These are phyloP conservation scores for Stellera chamaejasme DNA, from an alignment of 345 rosid species.

Conservation along the genomic window DNA sequence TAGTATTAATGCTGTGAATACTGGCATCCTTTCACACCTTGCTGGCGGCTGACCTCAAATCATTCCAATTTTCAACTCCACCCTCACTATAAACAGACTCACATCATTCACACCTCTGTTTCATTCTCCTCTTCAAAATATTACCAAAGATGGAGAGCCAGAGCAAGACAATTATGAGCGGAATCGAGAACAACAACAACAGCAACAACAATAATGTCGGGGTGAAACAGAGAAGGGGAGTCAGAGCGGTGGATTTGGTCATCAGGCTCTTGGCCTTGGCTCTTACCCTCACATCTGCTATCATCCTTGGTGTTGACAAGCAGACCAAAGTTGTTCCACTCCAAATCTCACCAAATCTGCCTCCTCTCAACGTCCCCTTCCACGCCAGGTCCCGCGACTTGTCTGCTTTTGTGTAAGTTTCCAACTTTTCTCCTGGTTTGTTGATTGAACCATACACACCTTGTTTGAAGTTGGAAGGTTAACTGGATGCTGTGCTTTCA, in stretches of 20 bases:
- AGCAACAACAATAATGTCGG: neutral
- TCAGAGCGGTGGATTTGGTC: conserved; percentile 13
- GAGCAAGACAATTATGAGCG: conserved; percentile 9
- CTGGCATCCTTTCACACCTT: too few relatives aligned
- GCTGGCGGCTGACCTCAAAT: too few relatives aligned
- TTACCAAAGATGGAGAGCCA: conserved; percentile 1
- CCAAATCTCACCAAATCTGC: conserved; percentile 28
- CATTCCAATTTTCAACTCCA: too few relatives aligned
- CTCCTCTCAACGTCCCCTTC: conserved; percentile 42
- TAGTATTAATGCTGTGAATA: too few relatives aligned
- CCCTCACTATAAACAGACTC: neutral
- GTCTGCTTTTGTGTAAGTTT: conserved; percentile 59
- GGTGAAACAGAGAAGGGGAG: conserved; percentile 1
- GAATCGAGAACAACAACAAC: conserved; percentile 21
- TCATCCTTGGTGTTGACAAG: conserved; percentile 37
- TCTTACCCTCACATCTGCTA: conserved; percentile 41
- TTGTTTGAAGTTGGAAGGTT: too few relatives aligned
- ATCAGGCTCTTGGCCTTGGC: conserved; percentile 43
- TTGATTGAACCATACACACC: too few relatives aligned
- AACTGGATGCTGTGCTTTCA: conserved; percentile 1
- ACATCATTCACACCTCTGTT: too few relatives aligned
- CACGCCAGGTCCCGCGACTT: conserved; percentile 47
- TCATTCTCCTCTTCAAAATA: too few relatives aligned
- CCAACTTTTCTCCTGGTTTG: neutral
- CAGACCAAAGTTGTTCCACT: conserved; percentile 39